Evolutionary conservation across 1,284 basidiomycete species (phyloP).

Genomic region (Cryptococcus depauperatus): DNA sequence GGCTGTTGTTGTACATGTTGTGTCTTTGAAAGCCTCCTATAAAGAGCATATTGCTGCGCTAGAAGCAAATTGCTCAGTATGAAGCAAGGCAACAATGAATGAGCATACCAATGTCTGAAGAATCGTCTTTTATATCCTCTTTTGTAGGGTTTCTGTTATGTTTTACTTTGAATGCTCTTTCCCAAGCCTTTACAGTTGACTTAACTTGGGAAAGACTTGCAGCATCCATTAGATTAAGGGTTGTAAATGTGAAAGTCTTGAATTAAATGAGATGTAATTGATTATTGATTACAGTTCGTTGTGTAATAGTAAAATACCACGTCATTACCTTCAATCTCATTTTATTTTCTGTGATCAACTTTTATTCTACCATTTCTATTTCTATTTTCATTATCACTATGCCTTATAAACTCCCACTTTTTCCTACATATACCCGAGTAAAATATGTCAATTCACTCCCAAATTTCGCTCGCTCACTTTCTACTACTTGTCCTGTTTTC

Average conservation of each 20-base stretch:
- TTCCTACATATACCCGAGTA: background rate
- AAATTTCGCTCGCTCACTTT: slow-evolving; percentile 7
- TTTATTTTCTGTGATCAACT: background rate
- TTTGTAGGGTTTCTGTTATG: slow-evolving; percentile 61
- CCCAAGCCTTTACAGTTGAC: slow-evolving; percentile 73
- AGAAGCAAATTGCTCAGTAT: slow-evolving; percentile 44
- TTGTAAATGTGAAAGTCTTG: too few species aligned
- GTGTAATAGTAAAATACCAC: too few species aligned
- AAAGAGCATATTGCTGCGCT: slow-evolving; percentile 74
- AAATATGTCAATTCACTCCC: background rate
- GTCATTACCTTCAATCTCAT: too few species aligned
- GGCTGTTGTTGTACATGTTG: slow-evolving; percentile 3
- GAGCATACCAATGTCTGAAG: slow-evolving; percentile 56
- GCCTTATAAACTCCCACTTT: background rate
- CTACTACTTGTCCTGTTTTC: too few species aligned
- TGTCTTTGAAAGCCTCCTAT: slow-evolving; percentile 64
- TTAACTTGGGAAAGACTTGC: slow-evolving; percentile 54
- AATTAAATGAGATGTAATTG: too few species aligned
- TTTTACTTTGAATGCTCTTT: slow-evolving; percentile 58
- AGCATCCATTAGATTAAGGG: too few species aligned
- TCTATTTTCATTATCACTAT: background rate
- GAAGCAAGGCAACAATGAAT: slow-evolving; percentile 56
- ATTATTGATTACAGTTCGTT: too few species aligned
- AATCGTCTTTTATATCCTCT: slow-evolving; percentile 65
- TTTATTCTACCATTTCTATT: background rate